phyloP scores from a whole-genome alignment of 2,329 filamentous ascomycete species.

The Mycosphaerella sp. region DNA sequence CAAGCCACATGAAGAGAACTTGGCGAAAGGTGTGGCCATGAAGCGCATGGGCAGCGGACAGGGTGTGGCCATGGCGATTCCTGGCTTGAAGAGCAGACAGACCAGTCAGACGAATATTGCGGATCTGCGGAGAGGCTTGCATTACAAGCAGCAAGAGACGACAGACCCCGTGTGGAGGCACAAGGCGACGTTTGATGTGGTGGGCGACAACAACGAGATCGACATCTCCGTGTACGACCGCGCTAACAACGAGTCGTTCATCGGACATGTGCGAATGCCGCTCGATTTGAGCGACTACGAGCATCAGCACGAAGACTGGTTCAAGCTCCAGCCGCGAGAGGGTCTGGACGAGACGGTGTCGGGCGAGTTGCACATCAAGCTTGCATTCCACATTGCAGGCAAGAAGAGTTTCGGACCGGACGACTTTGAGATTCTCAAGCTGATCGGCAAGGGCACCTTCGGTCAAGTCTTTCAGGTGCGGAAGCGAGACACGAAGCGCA shows the following conservation, averaged over 20 bases:
- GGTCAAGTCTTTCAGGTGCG: constrained; percentile 97
- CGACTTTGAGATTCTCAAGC: constrained; percentile 90
- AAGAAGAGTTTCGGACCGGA: constrained; percentile 90
- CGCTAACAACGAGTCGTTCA: constrained; percentile 75
- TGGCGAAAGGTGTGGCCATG: constrained; percentile 44
- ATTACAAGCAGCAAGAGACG: constrained; percentile 57
- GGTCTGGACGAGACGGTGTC: constrained; percentile 67
- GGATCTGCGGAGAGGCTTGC: constrained; percentile 46
- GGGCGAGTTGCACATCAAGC: constrained; percentile 83
- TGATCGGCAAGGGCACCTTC: constrained; percentile 97
- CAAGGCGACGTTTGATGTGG: constrained; percentile 89
- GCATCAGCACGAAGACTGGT: constrained; percentile 76
- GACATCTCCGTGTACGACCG: constrained; percentile 93
- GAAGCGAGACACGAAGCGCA: constrained; percentile 91
- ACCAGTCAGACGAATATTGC: constrained; percentile 87
- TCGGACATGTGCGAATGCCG: constrained; percentile 81
- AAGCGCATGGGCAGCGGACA: constrained; percentile 65
- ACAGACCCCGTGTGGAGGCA: constrained; percentile 94
- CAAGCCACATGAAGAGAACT: constrained; percentile 49
- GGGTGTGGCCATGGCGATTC: constrained; percentile 83
- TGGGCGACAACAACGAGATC: constrained; percentile 81
- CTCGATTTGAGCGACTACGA: constrained; percentile 63
- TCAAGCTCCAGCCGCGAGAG: constrained; percentile 69
- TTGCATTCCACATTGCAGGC: constrained; percentile 77
- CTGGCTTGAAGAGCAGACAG: constrained; percentile 83